Percentiles rank a stretch among this genome's conserved stretches.
These are phyloP conservation scores for Tuber brumale DNA, from an alignment of 495 filamentous ascomycete species.

Conservation along the genomic window DNA sequence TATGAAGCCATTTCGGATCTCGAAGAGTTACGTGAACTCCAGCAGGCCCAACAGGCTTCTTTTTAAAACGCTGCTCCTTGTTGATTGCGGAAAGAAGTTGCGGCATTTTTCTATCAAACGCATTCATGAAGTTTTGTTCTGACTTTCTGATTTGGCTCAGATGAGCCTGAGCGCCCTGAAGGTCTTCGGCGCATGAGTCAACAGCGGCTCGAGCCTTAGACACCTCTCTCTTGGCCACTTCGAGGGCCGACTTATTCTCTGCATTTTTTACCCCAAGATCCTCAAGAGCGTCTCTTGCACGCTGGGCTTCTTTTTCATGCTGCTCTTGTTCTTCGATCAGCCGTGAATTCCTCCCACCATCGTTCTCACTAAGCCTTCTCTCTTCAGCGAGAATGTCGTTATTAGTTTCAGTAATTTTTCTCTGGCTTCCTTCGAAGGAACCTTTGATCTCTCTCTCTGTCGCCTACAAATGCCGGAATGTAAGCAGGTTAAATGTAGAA, in stretches of 20 bases:
- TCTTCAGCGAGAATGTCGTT: conserved; percentile 47
- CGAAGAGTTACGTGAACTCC: conserved; percentile 66
- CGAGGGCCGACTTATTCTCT: conserved; percentile 41
- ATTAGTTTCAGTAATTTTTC: conserved; percentile 44
- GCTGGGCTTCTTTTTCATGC: conserved; percentile 42
- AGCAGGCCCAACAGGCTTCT: conserved; percentile 75
- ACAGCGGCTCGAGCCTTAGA: conserved; percentile 43
- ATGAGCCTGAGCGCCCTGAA: conserved; percentile 28
- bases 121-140: conserved; percentile 50
- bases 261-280: conserved; percentile 33
- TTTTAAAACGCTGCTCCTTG: conserved; percentile 57
- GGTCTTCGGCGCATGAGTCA: conserved; percentile 45
- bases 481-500: conserved; percentile 10
- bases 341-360: conserved; percentile 51
- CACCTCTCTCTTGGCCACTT: conserved; percentile 30
- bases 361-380: conserved; percentile 48
- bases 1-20: conserved; percentile 75
- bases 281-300: conserved; percentile 42
- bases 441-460: conserved; percentile 51
- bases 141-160: conserved; percentile 49
- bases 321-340: conserved; percentile 47
- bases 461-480: conserved; percentile 43
- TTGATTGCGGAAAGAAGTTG: conserved; percentile 60
- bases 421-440: conserved; percentile 46
- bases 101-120: conserved; percentile 58